These are phyloP conservation scores for Coniochaeta pulveracea DNA, from an alignment of 2,329 filamentous ascomycete species.

Conservation along the genomic window DNA sequence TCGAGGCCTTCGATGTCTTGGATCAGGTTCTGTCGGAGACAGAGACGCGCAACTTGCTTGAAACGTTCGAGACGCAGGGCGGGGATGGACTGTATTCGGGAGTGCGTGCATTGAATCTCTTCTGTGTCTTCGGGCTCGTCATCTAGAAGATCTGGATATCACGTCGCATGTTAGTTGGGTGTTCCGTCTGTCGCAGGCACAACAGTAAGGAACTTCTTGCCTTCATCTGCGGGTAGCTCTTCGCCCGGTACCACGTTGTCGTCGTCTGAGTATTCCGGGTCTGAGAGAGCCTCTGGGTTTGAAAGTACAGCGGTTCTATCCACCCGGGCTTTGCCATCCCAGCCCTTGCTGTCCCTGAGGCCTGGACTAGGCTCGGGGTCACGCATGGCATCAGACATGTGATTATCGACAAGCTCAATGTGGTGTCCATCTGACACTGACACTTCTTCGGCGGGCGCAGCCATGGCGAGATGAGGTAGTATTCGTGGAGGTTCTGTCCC, in stretches of 20 bases:
- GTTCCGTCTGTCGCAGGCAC: too few relatives aligned
- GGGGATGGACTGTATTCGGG: slow-evolving; percentile 67
- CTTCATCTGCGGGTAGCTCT: slow-evolving; percentile 71
- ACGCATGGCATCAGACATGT: slow-evolving; percentile 24
- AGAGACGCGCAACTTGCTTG: slow-evolving; percentile 62
- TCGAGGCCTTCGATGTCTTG: slow-evolving; percentile 66
- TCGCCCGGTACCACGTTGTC: slow-evolving; percentile 60
- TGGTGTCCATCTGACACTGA: slow-evolving; percentile 25
- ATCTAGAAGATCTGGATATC: slow-evolving; percentile 43
- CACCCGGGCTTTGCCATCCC: slow-evolving; percentile 75
- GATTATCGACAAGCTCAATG: slow-evolving; percentile 37
- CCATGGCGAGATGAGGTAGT: too few relatives aligned
- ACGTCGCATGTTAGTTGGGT: slow-evolving; percentile 5
- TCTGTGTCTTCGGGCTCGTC: slow-evolving; percentile 49
- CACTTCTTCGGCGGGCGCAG: slow-evolving; percentile 25
- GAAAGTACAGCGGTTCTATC: slow-evolving; percentile 56
- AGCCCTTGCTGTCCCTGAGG: slow-evolving; percentile 54
- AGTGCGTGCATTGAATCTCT: slow-evolving; percentile 86
- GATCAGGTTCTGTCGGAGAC: slow-evolving; percentile 88
- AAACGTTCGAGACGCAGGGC: slow-evolving; percentile 79
- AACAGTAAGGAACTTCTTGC: slow-evolving; percentile 27
- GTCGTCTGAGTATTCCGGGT: slow-evolving; percentile 73
- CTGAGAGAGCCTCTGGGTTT: slow-evolving; percentile 74
- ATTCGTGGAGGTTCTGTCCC: too few relatives aligned
- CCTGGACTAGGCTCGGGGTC: slow-evolving; percentile 34